phyloP scores from a whole-genome alignment of 2,329 filamentous ascomycete genomes.

The Fusarium keratoplasticum region DNA sequence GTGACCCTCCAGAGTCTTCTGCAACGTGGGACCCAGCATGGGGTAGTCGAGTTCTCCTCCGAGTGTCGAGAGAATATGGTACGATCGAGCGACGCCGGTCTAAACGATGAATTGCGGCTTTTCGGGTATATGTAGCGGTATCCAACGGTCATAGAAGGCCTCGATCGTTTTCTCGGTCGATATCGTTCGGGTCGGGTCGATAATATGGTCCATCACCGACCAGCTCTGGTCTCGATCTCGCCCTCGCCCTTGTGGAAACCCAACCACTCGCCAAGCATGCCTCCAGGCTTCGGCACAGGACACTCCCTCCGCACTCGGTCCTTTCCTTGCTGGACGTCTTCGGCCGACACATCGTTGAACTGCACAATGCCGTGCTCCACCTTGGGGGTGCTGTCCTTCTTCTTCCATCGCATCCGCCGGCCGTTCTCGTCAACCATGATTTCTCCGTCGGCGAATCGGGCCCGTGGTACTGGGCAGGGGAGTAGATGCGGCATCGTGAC shows the following conservation, averaged over 20 bases:
- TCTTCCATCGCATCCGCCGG: slow-evolving; percentile 58
- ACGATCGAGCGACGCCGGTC: background rate
- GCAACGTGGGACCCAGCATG: background rate
- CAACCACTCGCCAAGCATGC: slow-evolving; percentile 79
- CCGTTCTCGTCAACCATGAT: slow-evolving; percentile 59
- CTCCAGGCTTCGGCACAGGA: slow-evolving; percentile 90
- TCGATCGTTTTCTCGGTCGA: background rate
- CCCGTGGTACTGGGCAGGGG: slow-evolving; percentile 86
- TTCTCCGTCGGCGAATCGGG: slow-evolving; percentile 78
- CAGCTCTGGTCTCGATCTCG: slow-evolving; percentile 33
- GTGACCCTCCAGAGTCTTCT: background rate
- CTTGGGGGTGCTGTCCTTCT: slow-evolving; percentile 50
- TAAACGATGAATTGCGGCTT: background rate
- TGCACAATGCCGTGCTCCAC: slow-evolving; percentile 61
- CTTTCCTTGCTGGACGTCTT: slow-evolving; percentile 50
- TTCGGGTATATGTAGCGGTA: background rate
- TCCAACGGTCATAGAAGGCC: background rate
- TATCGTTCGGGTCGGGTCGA: background rate
- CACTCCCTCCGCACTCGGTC: slow-evolving; percentile 76
- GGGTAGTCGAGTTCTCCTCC: background rate
- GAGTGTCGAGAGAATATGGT: background rate
- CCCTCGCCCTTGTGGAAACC: slow-evolving; percentile 68
- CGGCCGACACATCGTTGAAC: slow-evolving; percentile 55
- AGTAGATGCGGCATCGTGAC: slow-evolving; percentile 91
- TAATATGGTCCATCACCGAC: slow-evolving; percentile 41